Evolutionary conservation across 2,329 filamentous ascomycete species (phyloP), one percentile per base, ranked within the genome.

Genomic region (Chaetomiaceae sp.): DNA sequence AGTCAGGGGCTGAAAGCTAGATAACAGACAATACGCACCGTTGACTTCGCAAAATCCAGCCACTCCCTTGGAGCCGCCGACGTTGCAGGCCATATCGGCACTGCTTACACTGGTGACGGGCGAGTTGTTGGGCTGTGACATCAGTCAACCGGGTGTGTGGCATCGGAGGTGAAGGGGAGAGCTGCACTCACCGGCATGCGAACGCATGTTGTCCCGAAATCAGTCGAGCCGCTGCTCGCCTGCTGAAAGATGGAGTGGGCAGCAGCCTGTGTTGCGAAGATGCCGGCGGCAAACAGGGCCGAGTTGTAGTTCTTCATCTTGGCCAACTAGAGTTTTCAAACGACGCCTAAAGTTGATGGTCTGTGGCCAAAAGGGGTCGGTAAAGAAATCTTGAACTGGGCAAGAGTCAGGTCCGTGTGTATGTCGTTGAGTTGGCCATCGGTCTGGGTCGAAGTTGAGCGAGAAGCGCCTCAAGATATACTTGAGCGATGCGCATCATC

Each of bases 81-180:
- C 67, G 54, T 76, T 76, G 60, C 75, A 77, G 36, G 68, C 64
- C 20, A 76, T 67, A 54, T 72, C 69, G 27, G 65, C 62, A 9
- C 69, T 64, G 18, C 64, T 64, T 10, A 75, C 71, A 53, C 72
- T 68, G 11, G 67, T 70, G 6, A 80, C 71, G 7, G 77, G 77
- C 23, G 64, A 74, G 66, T 81, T 83, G 64, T 51, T 63, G 23
- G 58, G 51, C 60, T 62, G 0, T 7, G 9, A 20, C 21, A 3
- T 34, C 18, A 33, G 36, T 49, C 7, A 25, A 4, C 10, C 16
- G 6, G 32, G 1, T n/a, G n/a, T n/a, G 20, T 25, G n/a, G 10
- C 8, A 16, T 13, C 5, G 8, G 51, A 10, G 21, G 37, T 14
- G n/a, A 1, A 34, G 14, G 16, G 32, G 11, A 6, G 10, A 3